Base-by-base conservation (phyloP, 2,329 filamentous ascomycete genomes). In the Zymoseptoria ardabiliae region DNA sequence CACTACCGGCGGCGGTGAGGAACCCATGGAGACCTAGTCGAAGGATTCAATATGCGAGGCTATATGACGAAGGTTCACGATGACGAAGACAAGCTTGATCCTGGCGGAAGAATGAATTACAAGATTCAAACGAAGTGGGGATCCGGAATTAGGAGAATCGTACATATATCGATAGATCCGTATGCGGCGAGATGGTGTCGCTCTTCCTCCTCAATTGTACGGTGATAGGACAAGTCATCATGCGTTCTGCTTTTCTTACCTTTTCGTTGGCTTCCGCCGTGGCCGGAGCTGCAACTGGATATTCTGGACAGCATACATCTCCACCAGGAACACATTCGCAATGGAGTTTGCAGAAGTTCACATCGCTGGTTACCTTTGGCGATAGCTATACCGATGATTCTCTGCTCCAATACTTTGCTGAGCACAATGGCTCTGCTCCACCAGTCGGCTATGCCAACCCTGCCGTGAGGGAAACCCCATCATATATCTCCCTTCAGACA, bases 301-400 rank as follows among this genome's bases (percentile, higher is more conserved):
- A 45, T 45, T 13, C 35, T 13, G 35, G 35, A 45, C 13, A 45
- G 13, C 35, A 45, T 17, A n/a, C 35, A 7, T n/a, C 35, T 45
- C 35, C 35, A 45, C 35, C 35, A 45, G 35, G 6, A 45, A 45
- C 35, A n/a, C 35, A 45, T n/a, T 17, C 35, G 35, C 35, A 45
- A 30, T 78, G 76, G 77, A 66, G 69, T 49, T 63, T 79, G 49
- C 73, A 74, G 30, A 76, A 77, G 45, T 85, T 90, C 69, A 79
- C 83, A 25, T 86, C 83, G 54, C 71, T 90, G 45, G 81, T 90
- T 48, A 80, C 85, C 0, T 91, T 91, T 69, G 88, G 88, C 11
- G 87, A 91, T 72, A 90, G 86, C 72, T 91, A 88, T 69, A 66
- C 63, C 0, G 89, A 92, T 69, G 86, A 91, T 67, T 83, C 81